phyloP scores from a whole-genome alignment of 2,329 filamentous ascomycete genomes.

The Aureobasidium sp. region DNA sequence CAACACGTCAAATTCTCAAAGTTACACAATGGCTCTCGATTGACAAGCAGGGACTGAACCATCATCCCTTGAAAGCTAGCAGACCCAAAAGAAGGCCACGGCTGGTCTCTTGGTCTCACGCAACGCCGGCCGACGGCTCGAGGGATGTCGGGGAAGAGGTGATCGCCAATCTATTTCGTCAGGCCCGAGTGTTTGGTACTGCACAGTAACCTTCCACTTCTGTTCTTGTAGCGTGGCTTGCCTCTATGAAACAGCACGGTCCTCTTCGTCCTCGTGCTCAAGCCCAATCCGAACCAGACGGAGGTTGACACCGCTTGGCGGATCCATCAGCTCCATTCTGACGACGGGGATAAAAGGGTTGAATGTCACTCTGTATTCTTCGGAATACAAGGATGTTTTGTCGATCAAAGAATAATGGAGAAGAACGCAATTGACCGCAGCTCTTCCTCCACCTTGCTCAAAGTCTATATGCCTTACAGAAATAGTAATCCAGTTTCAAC shows the following conservation, averaged over 20 bases:
- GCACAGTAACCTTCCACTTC: neutral
- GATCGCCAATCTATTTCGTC: neutral
- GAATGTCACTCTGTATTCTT: neutral
- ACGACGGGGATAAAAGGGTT: neutral
- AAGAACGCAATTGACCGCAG: neutral
- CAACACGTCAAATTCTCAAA: slow-evolving; percentile 2
- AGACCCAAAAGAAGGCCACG: neutral
- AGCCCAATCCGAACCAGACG: neutral
- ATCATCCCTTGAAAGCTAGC: neutral
- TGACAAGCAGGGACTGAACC: neutral
- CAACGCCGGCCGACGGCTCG: neutral
- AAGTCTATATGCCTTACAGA: neutral
- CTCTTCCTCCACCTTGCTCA: neutral
- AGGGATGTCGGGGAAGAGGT: neutral
- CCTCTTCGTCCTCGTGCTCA: neutral
- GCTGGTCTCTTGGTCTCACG: neutral
- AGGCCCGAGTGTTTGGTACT: slow-evolving; percentile 6
- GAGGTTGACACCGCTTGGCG: slow-evolving; percentile 7
- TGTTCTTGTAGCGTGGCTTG: slow-evolving; percentile 8
- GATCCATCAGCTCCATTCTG: neutral
- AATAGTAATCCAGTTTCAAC: neutral
- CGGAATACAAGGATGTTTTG: neutral
- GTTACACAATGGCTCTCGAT: neutral
- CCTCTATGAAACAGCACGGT: neutral
- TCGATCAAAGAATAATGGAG: slow-evolving; percentile 1